Evolutionary conservation across 371 early-diverging fungal genomes (phyloP).

Genomic region (Racocetra persica): DNA sequence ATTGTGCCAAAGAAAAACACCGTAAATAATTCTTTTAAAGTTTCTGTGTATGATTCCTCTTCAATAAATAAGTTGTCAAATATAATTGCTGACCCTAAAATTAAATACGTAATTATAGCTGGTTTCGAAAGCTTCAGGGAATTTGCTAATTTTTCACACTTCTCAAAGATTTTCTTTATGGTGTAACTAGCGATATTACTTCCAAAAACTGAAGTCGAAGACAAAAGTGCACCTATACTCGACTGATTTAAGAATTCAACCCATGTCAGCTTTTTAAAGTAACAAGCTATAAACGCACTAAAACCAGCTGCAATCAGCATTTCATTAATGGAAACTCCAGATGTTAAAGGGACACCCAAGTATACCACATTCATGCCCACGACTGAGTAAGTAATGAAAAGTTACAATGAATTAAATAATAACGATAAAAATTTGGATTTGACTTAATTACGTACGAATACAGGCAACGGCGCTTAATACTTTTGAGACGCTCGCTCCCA

Average conservation of each 20-base stretch:
- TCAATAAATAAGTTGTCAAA: neutral
- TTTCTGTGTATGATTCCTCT: neutral
- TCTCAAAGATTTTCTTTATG: neutral
- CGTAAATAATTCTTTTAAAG: neutral
- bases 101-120: neutral
- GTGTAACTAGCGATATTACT: neutral
- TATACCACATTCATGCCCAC: neutral
- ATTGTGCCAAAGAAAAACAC: neutral
- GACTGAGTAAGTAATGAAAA: neutral
- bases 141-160: neutral
- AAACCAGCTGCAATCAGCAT: neutral
- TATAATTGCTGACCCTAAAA: neutral
- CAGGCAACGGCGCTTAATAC: neutral
- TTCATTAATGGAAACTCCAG: neutral
- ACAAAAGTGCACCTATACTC: conserved; percentile 5
- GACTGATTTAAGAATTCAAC: neutral
- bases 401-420: neutral
- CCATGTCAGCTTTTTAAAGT: neutral
- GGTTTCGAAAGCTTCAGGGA: neutral
- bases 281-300: neutral
- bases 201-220: neutral
- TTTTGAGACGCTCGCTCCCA: neutral
- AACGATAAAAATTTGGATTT: neutral
- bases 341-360: neutral
- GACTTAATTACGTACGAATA: neutral